Evolutionary conservation across 2,329 filamentous ascomycete genomes (phyloP).

Genomic region (Colletotrichum viniferum): DNA sequence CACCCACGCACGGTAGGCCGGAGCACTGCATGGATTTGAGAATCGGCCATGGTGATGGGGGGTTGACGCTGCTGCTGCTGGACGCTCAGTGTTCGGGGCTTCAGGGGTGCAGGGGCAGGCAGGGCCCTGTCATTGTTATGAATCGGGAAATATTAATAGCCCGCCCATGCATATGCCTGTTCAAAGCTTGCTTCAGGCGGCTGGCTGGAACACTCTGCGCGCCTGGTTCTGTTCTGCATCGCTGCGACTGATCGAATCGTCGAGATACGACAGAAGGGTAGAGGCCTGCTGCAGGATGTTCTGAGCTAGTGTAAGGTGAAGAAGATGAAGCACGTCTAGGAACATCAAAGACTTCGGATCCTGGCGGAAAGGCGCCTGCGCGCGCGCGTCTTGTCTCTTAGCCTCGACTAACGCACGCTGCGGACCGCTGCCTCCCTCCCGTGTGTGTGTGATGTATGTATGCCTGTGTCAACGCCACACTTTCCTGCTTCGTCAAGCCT

Average conservation of each 20-base stretch:
- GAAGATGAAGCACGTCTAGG: background rate
- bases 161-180: conserved; percentile 8
- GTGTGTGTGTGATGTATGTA: background rate
- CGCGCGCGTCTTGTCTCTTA: background rate
- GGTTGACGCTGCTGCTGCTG: background rate
- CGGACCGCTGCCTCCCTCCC: conserved; percentile 6
- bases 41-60: background rate
- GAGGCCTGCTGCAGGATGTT: background rate
- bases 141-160: conserved; percentile 16
- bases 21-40: background rate
- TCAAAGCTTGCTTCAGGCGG: background rate
- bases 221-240: background rate
- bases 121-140: background rate
- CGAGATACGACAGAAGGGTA: background rate
- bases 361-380: background rate
- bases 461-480: background rate
- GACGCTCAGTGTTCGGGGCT: background rate
- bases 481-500: background rate
- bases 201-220: background rate
- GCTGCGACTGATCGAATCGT: background rate
- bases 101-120: background rate
- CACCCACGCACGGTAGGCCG: background rate
- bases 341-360: background rate
- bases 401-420: background rate
- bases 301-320: background rate